A percentile compares a stretch with the other conserved stretches of the same genome.
phyloP scores from a whole-genome alignment of 495 filamentous ascomycete species.

The Jackrogersella multiformis region DNA sequence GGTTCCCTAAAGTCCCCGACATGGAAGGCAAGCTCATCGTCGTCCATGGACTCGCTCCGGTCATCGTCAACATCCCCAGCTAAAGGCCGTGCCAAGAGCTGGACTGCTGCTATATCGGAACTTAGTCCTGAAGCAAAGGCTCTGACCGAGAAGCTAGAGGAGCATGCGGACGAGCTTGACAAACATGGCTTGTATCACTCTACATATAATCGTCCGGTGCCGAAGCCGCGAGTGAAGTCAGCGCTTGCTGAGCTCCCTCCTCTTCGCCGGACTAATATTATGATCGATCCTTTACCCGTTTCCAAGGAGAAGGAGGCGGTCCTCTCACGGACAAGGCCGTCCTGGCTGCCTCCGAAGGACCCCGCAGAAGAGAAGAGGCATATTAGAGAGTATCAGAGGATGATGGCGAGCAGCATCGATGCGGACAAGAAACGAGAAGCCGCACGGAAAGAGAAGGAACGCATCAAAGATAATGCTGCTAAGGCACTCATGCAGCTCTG shows the following conservation, averaged over 20 bases:
- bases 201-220: conserved; percentile 26
- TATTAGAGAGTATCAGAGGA: conserved; percentile 88
- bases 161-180: conserved; percentile 75
- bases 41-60: conserved; percentile 33
- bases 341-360: conserved; percentile 94
- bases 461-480: conserved; percentile 64
- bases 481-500: conserved; percentile 81
- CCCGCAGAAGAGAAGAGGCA: conserved; percentile 93
- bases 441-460: conserved; percentile 57
- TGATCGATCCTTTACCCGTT: conserved; percentile 95
- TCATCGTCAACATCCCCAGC: conserved; percentile 45
- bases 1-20: conserved; percentile 60
- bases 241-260: conserved; percentile 77
- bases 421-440: conserved; percentile 66
- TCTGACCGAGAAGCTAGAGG: conserved; percentile 88
- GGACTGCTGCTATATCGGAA: conserved; percentile 80
- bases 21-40: conserved; percentile 53
- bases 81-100: conserved; percentile 78
- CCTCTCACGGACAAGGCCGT: conserved; percentile 87
- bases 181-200: conserved; percentile 43
- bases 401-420: conserved; percentile 86
- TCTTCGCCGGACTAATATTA: conserved; percentile 83
- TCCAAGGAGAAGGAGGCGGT: conserved; percentile 97
- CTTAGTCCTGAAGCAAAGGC: conserved; percentile 88
- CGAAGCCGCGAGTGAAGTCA: conserved; percentile 66